These are phyloP conservation scores for Sporobolomyces pararoseus DNA, from an alignment of 768 basidiomycete species.

Conservation along the genomic window DNA sequence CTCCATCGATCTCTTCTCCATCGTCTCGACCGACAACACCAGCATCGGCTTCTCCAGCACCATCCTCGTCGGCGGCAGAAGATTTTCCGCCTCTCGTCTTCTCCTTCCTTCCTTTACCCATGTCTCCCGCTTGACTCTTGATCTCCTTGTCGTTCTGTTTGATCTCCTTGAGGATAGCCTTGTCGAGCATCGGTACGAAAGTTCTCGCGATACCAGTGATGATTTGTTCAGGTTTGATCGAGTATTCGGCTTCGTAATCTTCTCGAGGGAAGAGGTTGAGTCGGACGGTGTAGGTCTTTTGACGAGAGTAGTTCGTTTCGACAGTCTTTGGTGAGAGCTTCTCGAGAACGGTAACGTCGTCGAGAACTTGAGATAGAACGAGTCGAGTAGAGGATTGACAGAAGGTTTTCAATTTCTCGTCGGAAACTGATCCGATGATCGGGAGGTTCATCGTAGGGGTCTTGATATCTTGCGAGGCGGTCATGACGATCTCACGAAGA, in stretches of 20 bases:
- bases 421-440: slow-evolving; percentile 57
- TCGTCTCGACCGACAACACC: slow-evolving; percentile 52
- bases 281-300: slow-evolving; percentile 72
- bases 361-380: slow-evolving; percentile 80
- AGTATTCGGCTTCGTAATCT: slow-evolving; percentile 80
- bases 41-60: slow-evolving; percentile 57
- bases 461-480: slow-evolving; percentile 88
- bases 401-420: slow-evolving; percentile 59
- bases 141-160: slow-evolving; percentile 75
- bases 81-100: slow-evolving; percentile 60
- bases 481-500: slow-evolving; percentile 98
- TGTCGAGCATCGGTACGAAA: slow-evolving; percentile 76
- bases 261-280: slow-evolving; percentile 79
- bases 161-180: slow-evolving; percentile 80
- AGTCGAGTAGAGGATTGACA: slow-evolving; percentile 84
- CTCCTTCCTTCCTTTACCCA: slow-evolving; percentile 58
- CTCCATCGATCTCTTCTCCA: slow-evolving; percentile 71
- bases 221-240: slow-evolving; percentile 67
- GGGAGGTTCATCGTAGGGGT: slow-evolving; percentile 93
- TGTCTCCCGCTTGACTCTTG: slow-evolving; percentile 69
- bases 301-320: slow-evolving; percentile 59
- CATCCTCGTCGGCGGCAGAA: slow-evolving; percentile 54
- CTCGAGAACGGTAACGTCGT: slow-evolving; percentile 76
- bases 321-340: slow-evolving; percentile 59
- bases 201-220: slow-evolving; percentile 65